Evolutionary conservation across 148 eudicot species (phyloP), one percentile per base, ranked within the genome.

Genomic region (Vaccinium corymbosum): DNA sequence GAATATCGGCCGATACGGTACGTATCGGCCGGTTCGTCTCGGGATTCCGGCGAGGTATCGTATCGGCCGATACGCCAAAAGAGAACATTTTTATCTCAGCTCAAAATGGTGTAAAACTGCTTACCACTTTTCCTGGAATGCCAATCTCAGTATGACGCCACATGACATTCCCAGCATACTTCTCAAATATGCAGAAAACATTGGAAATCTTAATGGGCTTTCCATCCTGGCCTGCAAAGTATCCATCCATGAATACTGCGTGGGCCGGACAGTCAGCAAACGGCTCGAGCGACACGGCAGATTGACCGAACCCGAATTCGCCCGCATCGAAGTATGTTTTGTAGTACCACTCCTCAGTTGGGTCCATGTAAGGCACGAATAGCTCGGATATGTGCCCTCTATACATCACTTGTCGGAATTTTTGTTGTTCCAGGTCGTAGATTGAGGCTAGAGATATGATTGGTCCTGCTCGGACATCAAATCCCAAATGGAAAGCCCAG

Each of bases 361-460:
- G 66, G 1, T 79, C 81, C 81, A 79, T 79, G 49, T 79, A 79
- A 7, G 81, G 81, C 48, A 79, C 66, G 17, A 79, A 79, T 15
- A 79, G 48, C 66, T 79, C 81, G 3, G 81, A 79, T 20, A 56
- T 56, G 55, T 25, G 35, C 3, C 48, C 81, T 56, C 81, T 79
- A 38, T 79, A 79, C 25, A 79, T 8, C 6, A 80, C 82, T 9
- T 25, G 68, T 2, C 82, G 71, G 10, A n/a, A 32, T 56, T 57
- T 3, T 3, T 10, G 6, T 19, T 57, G 42, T 0, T 57, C 82
- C 3, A 57, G 62, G 32, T 80, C 82, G 51, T 59, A 57, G 9
- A 80, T 80, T 17, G 82, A 80, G 17, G 82, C 82, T 38, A 80
- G 38, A 20, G 82, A 80, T 80, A 80, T 80, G 13, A 79, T 79